Base-by-base conservation (phyloP, 2,329 filamentous ascomycete species). In the Alternaria ventricosa region DNA sequence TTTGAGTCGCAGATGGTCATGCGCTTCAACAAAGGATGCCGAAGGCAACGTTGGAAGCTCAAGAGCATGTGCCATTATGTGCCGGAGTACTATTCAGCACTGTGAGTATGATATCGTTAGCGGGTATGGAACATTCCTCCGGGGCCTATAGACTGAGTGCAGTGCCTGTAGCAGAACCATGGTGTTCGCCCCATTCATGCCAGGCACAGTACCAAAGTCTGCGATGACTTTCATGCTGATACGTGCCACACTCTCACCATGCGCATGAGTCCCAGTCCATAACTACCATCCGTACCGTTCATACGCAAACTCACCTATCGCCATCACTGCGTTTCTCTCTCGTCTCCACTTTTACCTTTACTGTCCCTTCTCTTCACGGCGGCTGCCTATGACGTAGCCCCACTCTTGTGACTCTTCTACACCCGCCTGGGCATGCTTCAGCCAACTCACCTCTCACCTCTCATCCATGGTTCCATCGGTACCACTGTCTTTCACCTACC, bases 1-100 rank as follows among this genome's bases (percentile, higher is more conserved):
- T 41, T 41, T 6, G 5, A 1, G 5, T 41, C 1, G 36, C 36
- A 6, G 36, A 18, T 11, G 5, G n/a, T 0, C 0, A 0, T 6
- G 36, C 36, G 9, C 36, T 41, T 18, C 9, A 41, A 41, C 36
- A 41, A 41, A 41, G 36, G n/a, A 41, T 41, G 36, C 3, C 0
- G 36, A 41, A 41, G 15, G 36, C 0, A 11, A 6, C 36, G 1
- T 18, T 4, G n/a, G 2, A 18, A 41, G 36, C 36, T 41, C 1
- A 2, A 41, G 36, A 41, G n/a, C n/a, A 11, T 41, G 6, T 18
- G n/a, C 4, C 4, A 41, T 41, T 18, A 4, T 11, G n/a, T 18
- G n/a, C 36, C 9, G 5, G 3, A 41, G 36, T 18, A 18, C 5
- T 3, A 9, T 18, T 18, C n/a, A 18, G 36, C 5, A 18, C n/a